Conservation (phyloP, 805 yeast genomes). For the Candida sanyiensis region DNA sequence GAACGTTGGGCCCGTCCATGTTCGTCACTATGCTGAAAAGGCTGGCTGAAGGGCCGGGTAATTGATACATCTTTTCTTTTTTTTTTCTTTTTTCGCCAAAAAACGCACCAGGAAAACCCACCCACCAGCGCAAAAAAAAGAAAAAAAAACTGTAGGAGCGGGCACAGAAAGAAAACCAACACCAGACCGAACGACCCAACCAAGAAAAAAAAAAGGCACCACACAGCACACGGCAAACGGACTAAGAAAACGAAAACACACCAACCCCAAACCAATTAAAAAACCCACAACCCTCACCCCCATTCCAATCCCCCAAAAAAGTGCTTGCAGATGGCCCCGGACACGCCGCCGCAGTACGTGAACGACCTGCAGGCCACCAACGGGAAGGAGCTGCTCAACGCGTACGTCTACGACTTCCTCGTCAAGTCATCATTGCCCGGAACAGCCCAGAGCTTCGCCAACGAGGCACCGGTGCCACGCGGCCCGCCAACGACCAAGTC, state of each 20-base stretch:
- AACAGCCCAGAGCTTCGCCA: conserved; percentile 68
- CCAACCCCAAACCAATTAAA: too few species aligned
- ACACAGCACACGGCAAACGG: too few species aligned
- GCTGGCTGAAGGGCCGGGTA: not conserved
- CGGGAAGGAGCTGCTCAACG: conserved; percentile 57
- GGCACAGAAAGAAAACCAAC: not conserved
- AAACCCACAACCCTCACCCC: not conserved
- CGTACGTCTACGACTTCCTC: conserved; percentile 82
- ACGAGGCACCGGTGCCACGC: conserved; percentile 62
- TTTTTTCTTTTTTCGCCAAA: not conserved
- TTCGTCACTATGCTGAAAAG: not conserved
- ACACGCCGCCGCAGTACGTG: conserved; percentile 15
- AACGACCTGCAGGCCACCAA: conserved; percentile 24
- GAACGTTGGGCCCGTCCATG: too few species aligned
- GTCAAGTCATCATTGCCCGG: conserved; percentile 64
- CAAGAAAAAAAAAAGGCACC: not conserved
- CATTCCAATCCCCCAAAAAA: not conserved
- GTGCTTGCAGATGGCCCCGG: conserved; percentile 7
- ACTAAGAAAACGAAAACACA: too few species aligned
- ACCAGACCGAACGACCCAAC: too few species aligned
- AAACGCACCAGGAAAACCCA: too few species aligned
- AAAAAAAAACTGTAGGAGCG: not conserved
- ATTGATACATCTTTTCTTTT: not conserved
- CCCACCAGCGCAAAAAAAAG: not conserved
- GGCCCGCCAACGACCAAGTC: conserved; percentile 18